Evolutionary conservation across 2,329 filamentous ascomycete genomes (phyloP), one percentile per base, ranked within the genome.

Genomic region (Exophiala sp.): DNA sequence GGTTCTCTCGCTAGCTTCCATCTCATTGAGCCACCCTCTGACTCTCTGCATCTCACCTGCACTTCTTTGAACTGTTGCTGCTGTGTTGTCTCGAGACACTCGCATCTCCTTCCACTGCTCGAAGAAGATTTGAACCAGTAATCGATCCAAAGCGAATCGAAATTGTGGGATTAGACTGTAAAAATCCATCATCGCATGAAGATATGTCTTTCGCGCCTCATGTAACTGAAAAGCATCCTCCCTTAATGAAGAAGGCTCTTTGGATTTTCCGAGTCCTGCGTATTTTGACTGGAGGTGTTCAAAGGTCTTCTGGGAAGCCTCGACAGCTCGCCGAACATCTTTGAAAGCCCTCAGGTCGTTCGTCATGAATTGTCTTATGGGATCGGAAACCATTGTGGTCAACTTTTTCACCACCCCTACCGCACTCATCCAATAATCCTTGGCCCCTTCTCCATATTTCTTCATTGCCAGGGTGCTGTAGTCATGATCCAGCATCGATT

Each of bases 211-310:
- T 54, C 92, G 84, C 20, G 89, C 88, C 75, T 97, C 94, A 68
- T 96, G 94, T 35, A 97, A 83, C 68, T 94, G 86, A 66, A 99
- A 99, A 0, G 94, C 94, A 71, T 99, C 94, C 70, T 99, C 94
- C 56, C 94, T 82, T 52, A 99, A 77, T 1, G 91, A 83, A 0
- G 91, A 96, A 0, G 92, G 83, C 71, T 99, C 94, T 72, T 97
- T 99, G 5, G 89, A 86, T 76, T 96, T 97, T 61, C 86, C 88
- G 71, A 96, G 91, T 2, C 82, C 78, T 4, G 91, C 81, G 67
- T 95, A 97, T 54, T 91, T 84, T 18, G 88, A 83, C 54, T 96
- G 80, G 2, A 88, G 84, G 50, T 82, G 81, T 69, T 99, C 94
- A 65, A 91, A 96, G 2, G 82, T 81, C 71, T 90, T 89, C 71